Conservation (phyloP, 2,329 filamentous ascomycete species). For the Elsinoe necatrix region DNA sequence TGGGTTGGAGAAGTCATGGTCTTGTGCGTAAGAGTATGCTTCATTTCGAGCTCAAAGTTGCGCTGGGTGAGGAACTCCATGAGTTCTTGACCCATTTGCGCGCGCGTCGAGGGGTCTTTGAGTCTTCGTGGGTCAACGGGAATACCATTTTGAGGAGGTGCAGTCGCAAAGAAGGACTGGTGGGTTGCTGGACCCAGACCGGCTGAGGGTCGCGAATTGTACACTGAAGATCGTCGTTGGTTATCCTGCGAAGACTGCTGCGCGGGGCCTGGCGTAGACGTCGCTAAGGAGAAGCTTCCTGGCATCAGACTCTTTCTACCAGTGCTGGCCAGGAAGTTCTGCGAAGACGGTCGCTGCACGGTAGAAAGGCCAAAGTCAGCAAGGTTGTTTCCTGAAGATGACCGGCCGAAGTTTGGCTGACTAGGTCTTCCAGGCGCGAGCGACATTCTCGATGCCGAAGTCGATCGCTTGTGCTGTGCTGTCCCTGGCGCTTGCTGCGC, state of each 20-base stretch:
- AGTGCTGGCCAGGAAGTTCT: slow-evolving; percentile 50
- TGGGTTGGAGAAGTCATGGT: slow-evolving; percentile 90
- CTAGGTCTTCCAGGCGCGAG: slow-evolving; percentile 75
- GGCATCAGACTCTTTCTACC: slow-evolving; percentile 66
- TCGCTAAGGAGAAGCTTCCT: slow-evolving; percentile 25
- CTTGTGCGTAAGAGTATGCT: slow-evolving; percentile 83
- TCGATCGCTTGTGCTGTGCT: slow-evolving; percentile 67
- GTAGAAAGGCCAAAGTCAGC: slow-evolving; percentile 74
- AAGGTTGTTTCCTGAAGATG: slow-evolving; percentile 73
- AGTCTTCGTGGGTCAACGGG: slow-evolving; percentile 80
- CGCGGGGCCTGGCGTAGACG: slow-evolving; percentile 40
- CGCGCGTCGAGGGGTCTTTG: slow-evolving; percentile 70
- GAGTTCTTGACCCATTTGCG: slow-evolving; percentile 77
- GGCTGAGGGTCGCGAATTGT: slow-evolving; percentile 51
- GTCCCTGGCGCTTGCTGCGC: slow-evolving; percentile 56
- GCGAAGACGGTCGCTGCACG: slow-evolving; percentile 74
- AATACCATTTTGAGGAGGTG: slow-evolving; percentile 69
- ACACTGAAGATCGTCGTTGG: slow-evolving; percentile 66
- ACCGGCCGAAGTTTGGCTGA: slow-evolving; percentile 78
- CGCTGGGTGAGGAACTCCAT: slow-evolving; percentile 85
- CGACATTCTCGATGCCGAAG: slow-evolving; percentile 76
- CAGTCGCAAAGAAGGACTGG: slow-evolving; percentile 92
- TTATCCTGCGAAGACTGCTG: slow-evolving; percentile 47
- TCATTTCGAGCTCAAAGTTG: slow-evolving; percentile 98
- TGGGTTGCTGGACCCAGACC: slow-evolving; percentile 54